These are phyloP conservation scores for Boletus sp. DNA, from an alignment of 1,284 basidiomycete genomes.

Conservation along the genomic window DNA sequence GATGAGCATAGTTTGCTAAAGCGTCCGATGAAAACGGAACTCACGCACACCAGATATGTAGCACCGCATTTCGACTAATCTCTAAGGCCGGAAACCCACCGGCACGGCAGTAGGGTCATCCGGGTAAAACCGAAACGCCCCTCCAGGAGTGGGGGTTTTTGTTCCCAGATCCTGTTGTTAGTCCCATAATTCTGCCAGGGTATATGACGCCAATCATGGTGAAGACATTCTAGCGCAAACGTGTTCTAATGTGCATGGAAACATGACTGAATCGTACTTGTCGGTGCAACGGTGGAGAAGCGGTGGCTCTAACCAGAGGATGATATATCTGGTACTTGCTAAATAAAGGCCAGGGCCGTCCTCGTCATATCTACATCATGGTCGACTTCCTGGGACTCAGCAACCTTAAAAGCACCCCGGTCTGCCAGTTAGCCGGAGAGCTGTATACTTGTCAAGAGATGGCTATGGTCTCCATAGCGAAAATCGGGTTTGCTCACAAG, in stretches of 20 bases:
- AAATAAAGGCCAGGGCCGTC: neutral
- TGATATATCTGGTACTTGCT: conserved; percentile 2
- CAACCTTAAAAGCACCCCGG: conserved; percentile 3
- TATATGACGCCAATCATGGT: neutral
- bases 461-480: conserved; percentile 8
- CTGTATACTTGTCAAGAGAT: neutral
- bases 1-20: neutral
- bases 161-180: neutral
- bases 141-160: neutral
- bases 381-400: neutral
- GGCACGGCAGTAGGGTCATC: conserved; percentile 10
- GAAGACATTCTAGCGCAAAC: neutral
- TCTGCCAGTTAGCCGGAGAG: conserved; percentile 3
- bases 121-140: neutral
- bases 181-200: neutral
- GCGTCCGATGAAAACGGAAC: neutral
- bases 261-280: neutral
- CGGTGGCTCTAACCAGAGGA: neutral
- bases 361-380: neutral
- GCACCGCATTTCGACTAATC: conserved; percentile 11
- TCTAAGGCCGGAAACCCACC: conserved; percentile 8
- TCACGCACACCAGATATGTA: conserved; percentile 4
- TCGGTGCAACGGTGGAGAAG: neutral
- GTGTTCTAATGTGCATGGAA: neutral
- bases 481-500: neutral